Evolutionary conservation across 257 asterid genomes (phyloP).

Genomic region (Solanum pimpinellifolium): DNA sequence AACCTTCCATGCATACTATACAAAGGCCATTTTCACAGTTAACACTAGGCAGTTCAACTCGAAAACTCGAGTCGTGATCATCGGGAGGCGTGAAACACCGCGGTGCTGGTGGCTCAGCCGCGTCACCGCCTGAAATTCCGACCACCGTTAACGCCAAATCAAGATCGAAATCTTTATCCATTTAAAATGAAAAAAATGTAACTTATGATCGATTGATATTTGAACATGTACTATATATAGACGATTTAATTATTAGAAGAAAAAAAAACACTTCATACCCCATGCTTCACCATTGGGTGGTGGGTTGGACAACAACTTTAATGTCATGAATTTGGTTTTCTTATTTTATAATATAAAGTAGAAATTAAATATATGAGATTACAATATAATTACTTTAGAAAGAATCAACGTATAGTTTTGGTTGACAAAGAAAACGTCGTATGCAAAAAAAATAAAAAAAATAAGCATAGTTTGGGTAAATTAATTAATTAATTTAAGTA

Average conservation of each 20-base stretch:
- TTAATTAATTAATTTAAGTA: not conserved
- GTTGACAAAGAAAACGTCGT: not conserved
- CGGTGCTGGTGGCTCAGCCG: not conserved
- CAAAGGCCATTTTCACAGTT: not conserved
- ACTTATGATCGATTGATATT: not conserved
- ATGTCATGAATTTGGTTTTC: not conserved
- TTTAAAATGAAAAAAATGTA: not conserved
- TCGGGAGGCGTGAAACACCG: not conserved
- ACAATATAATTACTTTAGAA: not conserved
- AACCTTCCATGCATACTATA: not conserved
- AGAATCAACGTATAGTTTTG: not conserved
- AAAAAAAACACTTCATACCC: not conserved
- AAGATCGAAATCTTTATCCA: conserved; percentile 15
- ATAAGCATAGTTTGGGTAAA: not conserved
- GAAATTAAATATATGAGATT: not conserved
- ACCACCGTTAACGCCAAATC: conserved; percentile 12
- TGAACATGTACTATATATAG: not conserved
- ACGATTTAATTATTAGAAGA: not conserved
- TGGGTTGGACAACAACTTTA: not conserved
- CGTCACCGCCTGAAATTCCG: not conserved
- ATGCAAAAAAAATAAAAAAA: not conserved
- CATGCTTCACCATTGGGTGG: not conserved
- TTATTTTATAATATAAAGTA: not conserved
- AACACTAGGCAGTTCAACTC: not conserved
- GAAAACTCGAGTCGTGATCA: not conserved